Percentiles rank a stretch among this genome's conserved stretches.
Conservation (phyloP, 2,329 filamentous ascomycete genomes). For the Colletotrichum truncatum region DNA sequence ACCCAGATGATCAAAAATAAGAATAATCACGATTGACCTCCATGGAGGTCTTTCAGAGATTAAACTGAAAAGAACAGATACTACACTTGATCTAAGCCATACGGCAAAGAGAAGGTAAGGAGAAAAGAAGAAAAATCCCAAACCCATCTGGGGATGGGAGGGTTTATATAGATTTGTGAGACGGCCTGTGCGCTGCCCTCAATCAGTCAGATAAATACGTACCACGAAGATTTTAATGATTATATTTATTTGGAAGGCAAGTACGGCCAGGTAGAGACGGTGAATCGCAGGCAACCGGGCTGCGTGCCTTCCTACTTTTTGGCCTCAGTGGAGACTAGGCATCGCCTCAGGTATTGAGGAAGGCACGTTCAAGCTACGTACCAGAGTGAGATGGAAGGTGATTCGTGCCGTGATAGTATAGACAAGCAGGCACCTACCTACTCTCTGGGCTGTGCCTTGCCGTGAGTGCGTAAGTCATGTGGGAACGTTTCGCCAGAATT, state of each 20-base stretch:
- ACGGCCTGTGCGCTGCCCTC: not conserved
- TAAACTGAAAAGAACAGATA: slow-evolving; percentile 28
- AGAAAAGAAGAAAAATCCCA: not conserved
- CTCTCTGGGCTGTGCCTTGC: too few relatives aligned
- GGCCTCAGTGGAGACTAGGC: slow-evolving; percentile 20
- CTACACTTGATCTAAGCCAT: slow-evolving; percentile 29
- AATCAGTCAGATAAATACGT: slow-evolving; percentile 1
- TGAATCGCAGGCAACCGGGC: not conserved
- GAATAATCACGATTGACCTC: slow-evolving; percentile 8
- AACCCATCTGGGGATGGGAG: not conserved
- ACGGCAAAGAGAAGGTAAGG: slow-evolving; percentile 13
- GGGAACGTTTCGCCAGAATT: too few relatives aligned
- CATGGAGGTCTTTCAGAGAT: slow-evolving; percentile 14
- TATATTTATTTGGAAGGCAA: not conserved
- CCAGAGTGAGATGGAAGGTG: too few relatives aligned
- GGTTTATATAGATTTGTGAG: not conserved
- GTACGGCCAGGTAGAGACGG: not conserved
- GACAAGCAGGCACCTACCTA: not conserved
- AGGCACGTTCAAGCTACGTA: too few relatives aligned
- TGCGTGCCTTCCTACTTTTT: not conserved
- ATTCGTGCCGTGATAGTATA: too few relatives aligned
- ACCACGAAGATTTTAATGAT: not conserved
- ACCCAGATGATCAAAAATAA: slow-evolving; percentile 15
- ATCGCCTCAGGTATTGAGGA: not conserved
- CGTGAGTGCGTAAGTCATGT: too few relatives aligned